These are phyloP conservation scores for Aspergillus mulundensis DNA, from an alignment of 495 filamentous ascomycete genomes.

Conservation along the genomic window DNA sequence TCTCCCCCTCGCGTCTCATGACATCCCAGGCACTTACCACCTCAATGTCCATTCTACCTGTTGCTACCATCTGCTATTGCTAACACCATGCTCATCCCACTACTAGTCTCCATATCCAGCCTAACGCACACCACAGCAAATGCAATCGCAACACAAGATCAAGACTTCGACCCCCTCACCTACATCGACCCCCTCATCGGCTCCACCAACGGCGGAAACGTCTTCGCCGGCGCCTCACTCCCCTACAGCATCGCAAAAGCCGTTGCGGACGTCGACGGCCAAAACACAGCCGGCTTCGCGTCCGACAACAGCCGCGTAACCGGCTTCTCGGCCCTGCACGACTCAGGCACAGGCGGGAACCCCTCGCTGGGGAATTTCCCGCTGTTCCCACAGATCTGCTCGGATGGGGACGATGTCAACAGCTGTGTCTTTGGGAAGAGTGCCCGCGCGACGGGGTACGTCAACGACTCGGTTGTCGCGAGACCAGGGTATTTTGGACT, in stretches of 20 bases:
- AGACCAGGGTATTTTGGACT: slow-evolving; percentile 69
- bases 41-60: not conserved
- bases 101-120: not conserved
- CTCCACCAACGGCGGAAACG: slow-evolving; percentile 57
- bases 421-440: slow-evolving; percentile 61
- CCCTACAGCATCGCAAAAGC: slow-evolving; percentile 78
- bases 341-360: slow-evolving; percentile 66
- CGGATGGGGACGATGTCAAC: slow-evolving; percentile 59
- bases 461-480: slow-evolving; percentile 53
- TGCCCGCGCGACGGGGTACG: slow-evolving; percentile 43
- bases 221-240: slow-evolving; percentile 73
- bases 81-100: not conserved
- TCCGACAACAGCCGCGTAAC: slow-evolving; percentile 62
- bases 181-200: slow-evolving; percentile 58
- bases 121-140: not conserved
- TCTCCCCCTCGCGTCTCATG: not conserved
- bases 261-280: slow-evolving; percentile 65
- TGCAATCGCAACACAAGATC: not conserved
- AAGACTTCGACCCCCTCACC: not conserved
- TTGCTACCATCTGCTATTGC: not conserved
- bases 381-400: slow-evolving; percentile 63
- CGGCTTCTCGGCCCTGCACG: slow-evolving; percentile 71
- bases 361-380: slow-evolving; percentile 73
- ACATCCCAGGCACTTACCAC: not conserved
- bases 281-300: slow-evolving; percentile 66